Evolutionary conservation across 306 rosid species (phyloP).

Genomic region (Arachis stenosperma): DNA sequence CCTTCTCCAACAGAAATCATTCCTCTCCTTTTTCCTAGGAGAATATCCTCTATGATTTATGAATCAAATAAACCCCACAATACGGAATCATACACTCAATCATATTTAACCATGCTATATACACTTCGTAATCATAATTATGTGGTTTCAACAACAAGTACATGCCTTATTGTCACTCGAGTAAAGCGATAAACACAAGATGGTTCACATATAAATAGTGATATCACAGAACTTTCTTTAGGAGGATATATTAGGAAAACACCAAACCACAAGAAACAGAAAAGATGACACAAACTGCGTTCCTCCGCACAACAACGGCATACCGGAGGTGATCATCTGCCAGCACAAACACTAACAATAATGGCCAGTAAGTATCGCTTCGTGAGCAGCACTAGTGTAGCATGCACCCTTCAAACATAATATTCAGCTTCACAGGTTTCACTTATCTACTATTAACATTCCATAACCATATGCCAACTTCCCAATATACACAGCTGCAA

Average conservation of each 20-base stretch:
- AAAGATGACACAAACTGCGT: conserved; percentile 35
- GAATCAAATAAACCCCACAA: conserved; percentile 2
- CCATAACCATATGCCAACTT: conserved; percentile 25
- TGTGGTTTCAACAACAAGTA: conserved; percentile 10
- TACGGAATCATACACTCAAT: conserved; percentile 16
- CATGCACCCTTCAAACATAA: conserved; percentile 3
- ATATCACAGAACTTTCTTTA: conserved; percentile 24
- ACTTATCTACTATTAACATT: conserved; percentile 25
- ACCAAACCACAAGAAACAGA: conserved; percentile 25
- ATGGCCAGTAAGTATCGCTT: conserved; percentile 7
- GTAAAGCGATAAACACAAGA: conserved; percentile 20
- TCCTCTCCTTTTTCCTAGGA: background rate
- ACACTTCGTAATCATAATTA: conserved; percentile 3
- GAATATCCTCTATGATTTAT: background rate
- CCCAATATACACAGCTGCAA: background rate
- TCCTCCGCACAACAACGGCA: conserved; percentile 24
- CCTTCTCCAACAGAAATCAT: background rate
- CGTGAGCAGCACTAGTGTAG: background rate
- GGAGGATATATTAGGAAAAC: conserved; percentile 14
- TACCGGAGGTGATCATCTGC: conserved; percentile 26
- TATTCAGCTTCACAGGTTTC: conserved; percentile 20
- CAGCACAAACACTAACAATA: background rate
- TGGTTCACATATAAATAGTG: conserved; percentile 32
- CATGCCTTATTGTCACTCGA: conserved; percentile 1
- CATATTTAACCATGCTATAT: background rate